phyloP scores from a whole-genome alignment of 2,329 filamentous ascomycete species.

The Monilinia laxa region DNA sequence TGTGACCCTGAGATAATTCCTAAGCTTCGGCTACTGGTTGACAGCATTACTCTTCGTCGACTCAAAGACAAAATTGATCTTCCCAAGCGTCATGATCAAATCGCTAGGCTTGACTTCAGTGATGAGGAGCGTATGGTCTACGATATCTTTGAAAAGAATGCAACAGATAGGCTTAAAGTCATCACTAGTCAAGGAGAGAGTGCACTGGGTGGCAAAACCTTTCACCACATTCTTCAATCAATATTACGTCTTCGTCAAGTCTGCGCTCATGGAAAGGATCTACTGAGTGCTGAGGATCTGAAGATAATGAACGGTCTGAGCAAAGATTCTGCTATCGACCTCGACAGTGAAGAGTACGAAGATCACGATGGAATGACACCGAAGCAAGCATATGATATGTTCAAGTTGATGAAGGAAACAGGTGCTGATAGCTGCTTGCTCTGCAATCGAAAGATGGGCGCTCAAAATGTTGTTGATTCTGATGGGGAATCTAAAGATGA shows the following conservation, averaged over 20 bases:
- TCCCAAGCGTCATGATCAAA: slow-evolving; percentile 68
- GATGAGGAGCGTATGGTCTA: slow-evolving; percentile 75
- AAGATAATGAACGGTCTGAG: slow-evolving; percentile 77
- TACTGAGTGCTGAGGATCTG: slow-evolving; percentile 81
- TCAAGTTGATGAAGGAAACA: slow-evolving; percentile 79
- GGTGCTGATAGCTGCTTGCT: slow-evolving; percentile 70
- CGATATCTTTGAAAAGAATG: slow-evolving; percentile 79
- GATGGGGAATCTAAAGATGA: slow-evolving; percentile 59
- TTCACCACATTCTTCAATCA: slow-evolving; percentile 88
- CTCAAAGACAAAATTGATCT: slow-evolving; percentile 89
- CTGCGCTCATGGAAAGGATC: slow-evolving; percentile 90
- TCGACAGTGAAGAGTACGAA: slow-evolving; percentile 69
- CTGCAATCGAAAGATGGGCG: slow-evolving; percentile 65
- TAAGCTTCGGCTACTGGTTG: slow-evolving; percentile 83
- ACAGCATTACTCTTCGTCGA: slow-evolving; percentile 89
- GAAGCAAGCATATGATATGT: slow-evolving; percentile 80
- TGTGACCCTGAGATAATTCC: slow-evolving; percentile 81
- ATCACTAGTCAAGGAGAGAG: slow-evolving; percentile 65
- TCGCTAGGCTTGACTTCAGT: slow-evolving; percentile 73
- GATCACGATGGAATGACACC: slow-evolving; percentile 58
- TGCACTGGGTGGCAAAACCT: slow-evolving; percentile 78
- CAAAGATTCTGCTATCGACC: slow-evolving; percentile 81
- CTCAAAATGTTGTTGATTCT: slow-evolving; percentile 55
- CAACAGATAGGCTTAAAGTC: slow-evolving; percentile 74
- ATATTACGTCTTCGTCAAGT: slow-evolving; percentile 87